phyloP scores from a whole-genome alignment of 768 basidiomycete genomes.

The Russula earlei region DNA sequence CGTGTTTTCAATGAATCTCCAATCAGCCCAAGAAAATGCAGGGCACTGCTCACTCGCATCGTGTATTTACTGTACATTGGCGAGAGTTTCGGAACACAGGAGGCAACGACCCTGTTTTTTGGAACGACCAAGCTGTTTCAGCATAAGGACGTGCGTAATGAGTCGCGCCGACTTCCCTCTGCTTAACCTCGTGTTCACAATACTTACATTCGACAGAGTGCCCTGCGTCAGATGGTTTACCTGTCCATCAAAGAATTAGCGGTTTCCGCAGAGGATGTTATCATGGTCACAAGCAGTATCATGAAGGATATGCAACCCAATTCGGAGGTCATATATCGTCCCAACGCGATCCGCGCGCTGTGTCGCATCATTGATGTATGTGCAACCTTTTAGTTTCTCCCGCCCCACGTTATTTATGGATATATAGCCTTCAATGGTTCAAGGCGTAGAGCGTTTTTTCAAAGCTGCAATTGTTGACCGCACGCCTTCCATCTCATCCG shows the following conservation, averaged over 20 bases:
- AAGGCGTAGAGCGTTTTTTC: constrained; percentile 98
- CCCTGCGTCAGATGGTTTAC: constrained; percentile 95
- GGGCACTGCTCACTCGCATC: constrained; percentile 91
- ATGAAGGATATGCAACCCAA: constrained; percentile 99
- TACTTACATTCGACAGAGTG: constrained; percentile 51
- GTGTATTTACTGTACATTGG: constrained; percentile 95
- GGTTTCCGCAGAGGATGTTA: constrained; percentile 93
- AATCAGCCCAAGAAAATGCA: constrained; percentile 94
- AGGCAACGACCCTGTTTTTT: constrained; percentile 97
- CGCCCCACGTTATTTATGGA: constrained; percentile 9
- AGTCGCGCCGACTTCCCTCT: neutral
- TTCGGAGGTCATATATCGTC: constrained; percentile 95
- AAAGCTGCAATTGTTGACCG: constrained; percentile 98
- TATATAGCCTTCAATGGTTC: constrained; percentile 96
- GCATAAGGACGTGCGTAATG: constrained; percentile 86
- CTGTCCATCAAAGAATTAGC: constrained; percentile 97
- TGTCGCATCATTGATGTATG: constrained; percentile 96
- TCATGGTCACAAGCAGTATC: constrained; percentile 98
- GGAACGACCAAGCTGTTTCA: constrained; percentile 98
- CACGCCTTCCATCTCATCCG: constrained; percentile 90
- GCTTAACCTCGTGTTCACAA: neutral
- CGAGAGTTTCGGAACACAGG: constrained; percentile 89
- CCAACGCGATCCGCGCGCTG: constrained; percentile 93
- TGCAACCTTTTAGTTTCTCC: constrained; percentile 19
- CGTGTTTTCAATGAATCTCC: constrained; percentile 99